phyloP scores from a whole-genome alignment of 164 flowering plant species.

The Saururus chinensis region DNA sequence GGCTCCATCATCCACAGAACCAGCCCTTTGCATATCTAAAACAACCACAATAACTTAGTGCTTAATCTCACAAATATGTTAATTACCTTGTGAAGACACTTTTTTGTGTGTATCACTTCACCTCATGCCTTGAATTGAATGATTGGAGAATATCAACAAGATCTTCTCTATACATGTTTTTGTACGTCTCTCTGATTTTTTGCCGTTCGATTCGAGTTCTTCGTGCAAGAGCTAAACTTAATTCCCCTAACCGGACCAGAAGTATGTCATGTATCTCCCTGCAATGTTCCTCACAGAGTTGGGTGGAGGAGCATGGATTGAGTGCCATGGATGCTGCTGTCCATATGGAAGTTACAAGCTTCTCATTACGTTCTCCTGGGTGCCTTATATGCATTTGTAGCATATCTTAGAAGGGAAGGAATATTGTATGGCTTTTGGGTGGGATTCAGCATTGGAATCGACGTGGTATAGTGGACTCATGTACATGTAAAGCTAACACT shows the following conservation, averaged over 20 bases:
- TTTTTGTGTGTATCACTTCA: constrained; percentile 6
- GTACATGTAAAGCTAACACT: background rate
- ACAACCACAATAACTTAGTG: background rate
- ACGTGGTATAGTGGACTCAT: constrained; percentile 2
- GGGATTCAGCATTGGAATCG: background rate
- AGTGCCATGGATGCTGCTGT: constrained; percentile 18
- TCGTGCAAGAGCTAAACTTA: constrained; percentile 22
- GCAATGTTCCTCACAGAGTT: constrained; percentile 27
- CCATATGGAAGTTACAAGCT: background rate
- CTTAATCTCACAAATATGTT: background rate
- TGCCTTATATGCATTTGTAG: background rate
- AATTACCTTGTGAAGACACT: background rate
- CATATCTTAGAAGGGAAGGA: background rate
- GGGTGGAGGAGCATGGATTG: constrained; percentile 12
- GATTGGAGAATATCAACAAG: constrained; percentile 18
- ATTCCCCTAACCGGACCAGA: constrained; percentile 14
- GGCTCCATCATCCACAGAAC: constrained; percentile 40
- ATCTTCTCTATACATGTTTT: constrained; percentile 36
- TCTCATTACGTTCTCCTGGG: background rate
- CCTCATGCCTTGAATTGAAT: constrained; percentile 8
- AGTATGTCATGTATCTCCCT: constrained; percentile 35
- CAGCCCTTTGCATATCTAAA: constrained; percentile 16
- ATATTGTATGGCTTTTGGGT: background rate
- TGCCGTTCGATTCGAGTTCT: constrained; percentile 22
- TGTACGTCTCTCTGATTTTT: constrained; percentile 39